phyloP scores from a whole-genome alignment of 1,284 basidiomycete species.

The Cutaneotrichosporon daszewskae region DNA sequence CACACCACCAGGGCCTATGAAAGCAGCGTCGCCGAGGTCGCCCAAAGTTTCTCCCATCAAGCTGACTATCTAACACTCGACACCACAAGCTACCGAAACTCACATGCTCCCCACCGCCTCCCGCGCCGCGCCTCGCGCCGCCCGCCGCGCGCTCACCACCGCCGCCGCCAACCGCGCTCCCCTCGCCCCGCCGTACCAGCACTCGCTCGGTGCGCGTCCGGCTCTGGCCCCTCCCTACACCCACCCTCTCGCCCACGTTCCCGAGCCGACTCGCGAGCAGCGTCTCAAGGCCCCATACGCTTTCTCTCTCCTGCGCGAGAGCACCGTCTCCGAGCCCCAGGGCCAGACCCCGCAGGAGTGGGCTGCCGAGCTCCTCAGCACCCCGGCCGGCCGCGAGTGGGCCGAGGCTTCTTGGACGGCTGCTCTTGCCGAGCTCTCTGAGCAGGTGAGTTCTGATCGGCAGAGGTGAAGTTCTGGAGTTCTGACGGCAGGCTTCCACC shows the following conservation, averaged over 20 bases:
- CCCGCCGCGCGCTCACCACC: conserved; percentile 17
- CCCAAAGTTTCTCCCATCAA: background rate
- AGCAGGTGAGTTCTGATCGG: conserved; percentile 8
- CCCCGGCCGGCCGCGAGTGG: conserved; percentile 12
- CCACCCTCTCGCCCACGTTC: conserved; percentile 7
- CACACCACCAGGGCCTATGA: background rate
- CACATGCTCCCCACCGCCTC: conserved; percentile 15
- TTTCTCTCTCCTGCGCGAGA: conserved; percentile 9
- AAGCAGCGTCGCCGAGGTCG: background rate
- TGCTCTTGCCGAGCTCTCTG: conserved; percentile 9
- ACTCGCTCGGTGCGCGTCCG: conserved; percentile 6
- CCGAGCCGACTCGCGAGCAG: conserved; percentile 4
- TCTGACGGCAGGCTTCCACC: conserved; percentile 3
- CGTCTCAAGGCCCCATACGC: conserved; percentile 15
- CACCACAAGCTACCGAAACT: background rate
- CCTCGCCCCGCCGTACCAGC: conserved; percentile 16
- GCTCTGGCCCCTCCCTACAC: conserved; percentile 16
- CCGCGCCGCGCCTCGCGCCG: conserved; percentile 15
- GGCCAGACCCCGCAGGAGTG: conserved; percentile 8
- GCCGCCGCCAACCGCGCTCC: conserved; percentile 12
- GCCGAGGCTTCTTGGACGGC: conserved; percentile 9
- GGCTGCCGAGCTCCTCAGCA: conserved; percentile 7
- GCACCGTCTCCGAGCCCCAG: background rate
- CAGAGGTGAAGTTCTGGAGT: background rate
- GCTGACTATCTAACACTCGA: background rate